phyloP scores from a whole-genome alignment of 495 filamentous ascomycete species.

The Neurospora sp. region DNA sequence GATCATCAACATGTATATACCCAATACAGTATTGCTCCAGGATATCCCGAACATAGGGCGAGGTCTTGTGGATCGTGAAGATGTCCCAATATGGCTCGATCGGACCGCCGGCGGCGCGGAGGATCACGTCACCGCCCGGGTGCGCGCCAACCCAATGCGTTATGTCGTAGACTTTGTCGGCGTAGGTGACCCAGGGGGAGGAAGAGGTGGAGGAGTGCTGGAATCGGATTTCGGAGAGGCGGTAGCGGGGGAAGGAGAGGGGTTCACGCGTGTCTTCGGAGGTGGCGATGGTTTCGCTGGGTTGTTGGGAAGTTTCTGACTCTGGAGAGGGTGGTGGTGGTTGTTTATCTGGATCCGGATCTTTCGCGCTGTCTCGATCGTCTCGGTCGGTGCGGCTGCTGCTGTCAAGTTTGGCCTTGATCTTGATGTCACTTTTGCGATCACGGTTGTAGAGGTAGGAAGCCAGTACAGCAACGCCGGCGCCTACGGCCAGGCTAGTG shows the following conservation, averaged over 20 bases:
- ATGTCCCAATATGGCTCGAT: constrained; percentile 57
- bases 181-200: constrained; percentile 41
- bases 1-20: constrained; percentile 38
- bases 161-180: constrained; percentile 50
- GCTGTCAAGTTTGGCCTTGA: background rate
- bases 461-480: background rate
- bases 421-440: background rate
- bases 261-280: constrained; percentile 17
- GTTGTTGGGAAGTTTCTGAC: background rate
- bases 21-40: constrained; percentile 46
- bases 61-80: constrained; percentile 47
- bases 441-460: background rate
- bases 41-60: constrained; percentile 46
- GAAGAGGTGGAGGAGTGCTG: constrained; percentile 37
- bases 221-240: constrained; percentile 36
- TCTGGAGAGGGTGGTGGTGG: background rate
- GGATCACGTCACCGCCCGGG: constrained; percentile 51
- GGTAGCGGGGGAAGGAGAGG: constrained; percentile 29
- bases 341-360: background rate
- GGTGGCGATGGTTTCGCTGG: background rate
- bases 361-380: background rate
- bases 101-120: constrained; percentile 44
- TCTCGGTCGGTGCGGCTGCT: background rate
- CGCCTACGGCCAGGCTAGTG: background rate
- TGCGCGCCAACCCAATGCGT: constrained; percentile 50